Conservation (phyloP, 1,139 yeast species). For the Zygoascus sp. region DNA sequence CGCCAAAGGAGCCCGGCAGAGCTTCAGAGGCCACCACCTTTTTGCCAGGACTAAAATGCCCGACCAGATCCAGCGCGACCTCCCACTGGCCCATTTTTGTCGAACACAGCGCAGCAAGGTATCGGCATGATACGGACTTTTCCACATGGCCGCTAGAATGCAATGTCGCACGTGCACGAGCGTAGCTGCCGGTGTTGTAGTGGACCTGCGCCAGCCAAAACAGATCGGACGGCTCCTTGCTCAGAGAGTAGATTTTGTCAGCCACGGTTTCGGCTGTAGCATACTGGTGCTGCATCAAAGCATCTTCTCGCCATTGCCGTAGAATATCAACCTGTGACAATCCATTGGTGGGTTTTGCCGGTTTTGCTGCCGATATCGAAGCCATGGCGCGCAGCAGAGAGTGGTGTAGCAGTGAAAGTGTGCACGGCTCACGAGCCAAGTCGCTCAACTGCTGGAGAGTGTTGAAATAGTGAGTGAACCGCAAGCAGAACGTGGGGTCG, state of each 20-base stretch:
- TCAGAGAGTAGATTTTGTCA: constrained; percentile 77
- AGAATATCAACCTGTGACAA: constrained; percentile 76
- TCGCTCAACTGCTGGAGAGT: too few relatives aligned
- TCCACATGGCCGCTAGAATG: constrained; percentile 23
- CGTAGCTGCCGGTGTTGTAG: constrained; percentile 67
- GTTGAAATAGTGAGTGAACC: too few relatives aligned
- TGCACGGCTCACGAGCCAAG: too few relatives aligned
- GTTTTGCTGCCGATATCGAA: neutral
- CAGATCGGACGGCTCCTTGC: constrained; percentile 85
- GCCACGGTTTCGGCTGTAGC: constrained; percentile 89
- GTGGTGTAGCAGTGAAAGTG: too few relatives aligned
- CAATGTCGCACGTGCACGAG: constrained; percentile 58
- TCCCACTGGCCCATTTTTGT: constrained; percentile 77
- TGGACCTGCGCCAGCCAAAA: constrained; percentile 95
- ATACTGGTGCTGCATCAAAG: constrained; percentile 87
- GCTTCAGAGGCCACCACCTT: neutral
- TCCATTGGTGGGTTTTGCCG: neutral
- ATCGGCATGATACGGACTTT: constrained; percentile 68
- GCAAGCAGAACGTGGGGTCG: too few relatives aligned
- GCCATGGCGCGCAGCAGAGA: neutral
- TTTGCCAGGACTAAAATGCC: constrained; percentile 31
- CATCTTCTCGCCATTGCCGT: constrained; percentile 91
- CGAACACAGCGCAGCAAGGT: constrained; percentile 73
- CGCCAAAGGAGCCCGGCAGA: constrained; percentile 46
- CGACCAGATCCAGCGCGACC: constrained; percentile 82